Percentiles rank a stretch among this genome's conserved stretches.
phyloP scores from a whole-genome alignment of 768 basidiomycete genomes.

The Pisolithus orientalis region DNA sequence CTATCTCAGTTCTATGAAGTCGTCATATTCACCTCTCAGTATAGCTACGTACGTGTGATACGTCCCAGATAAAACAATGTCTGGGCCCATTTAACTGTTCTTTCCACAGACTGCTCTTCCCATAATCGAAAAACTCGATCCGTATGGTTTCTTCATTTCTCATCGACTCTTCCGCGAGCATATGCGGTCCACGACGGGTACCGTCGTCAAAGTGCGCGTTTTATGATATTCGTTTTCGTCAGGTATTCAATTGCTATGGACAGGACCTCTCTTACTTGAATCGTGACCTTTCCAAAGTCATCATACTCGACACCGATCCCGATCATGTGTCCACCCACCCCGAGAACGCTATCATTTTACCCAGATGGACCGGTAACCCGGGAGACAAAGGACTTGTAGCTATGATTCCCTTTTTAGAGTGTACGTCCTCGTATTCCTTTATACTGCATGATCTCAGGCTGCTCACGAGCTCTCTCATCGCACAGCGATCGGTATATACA shows the following conservation, averaged over 20 bases:
- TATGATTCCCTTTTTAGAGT: slow-evolving; percentile 98
- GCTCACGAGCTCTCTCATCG: neutral
- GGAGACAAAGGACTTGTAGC: slow-evolving; percentile 74
- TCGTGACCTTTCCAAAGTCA: slow-evolving; percentile 85
- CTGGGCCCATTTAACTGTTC: slow-evolving; percentile 1
- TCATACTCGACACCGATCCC: slow-evolving; percentile 78
- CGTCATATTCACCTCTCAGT: slow-evolving; percentile 90
- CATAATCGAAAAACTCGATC: slow-evolving; percentile 89
- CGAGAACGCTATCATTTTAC: slow-evolving; percentile 81
- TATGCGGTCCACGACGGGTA: slow-evolving; percentile 76
- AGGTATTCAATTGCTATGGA: neutral
- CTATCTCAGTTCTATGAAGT: slow-evolving; percentile 98
- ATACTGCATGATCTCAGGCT: neutral
- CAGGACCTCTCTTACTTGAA: slow-evolving; percentile 93
- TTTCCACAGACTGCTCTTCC: slow-evolving; percentile 73
- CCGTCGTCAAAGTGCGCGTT: slow-evolving; percentile 69
- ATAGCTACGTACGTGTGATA: slow-evolving; percentile 67
- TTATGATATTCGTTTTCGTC: neutral
- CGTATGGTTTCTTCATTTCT: slow-evolving; percentile 82
- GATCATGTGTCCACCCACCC: slow-evolving; percentile 77
- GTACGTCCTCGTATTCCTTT: slow-evolving; percentile 31
- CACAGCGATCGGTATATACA: slow-evolving; percentile 88
- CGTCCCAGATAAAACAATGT: neutral
- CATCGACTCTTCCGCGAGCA: slow-evolving; percentile 93
- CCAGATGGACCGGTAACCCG: slow-evolving; percentile 80